Conservation (phyloP, 2,329 filamentous ascomycete species). For the Aspergillus chevalieri region DNA sequence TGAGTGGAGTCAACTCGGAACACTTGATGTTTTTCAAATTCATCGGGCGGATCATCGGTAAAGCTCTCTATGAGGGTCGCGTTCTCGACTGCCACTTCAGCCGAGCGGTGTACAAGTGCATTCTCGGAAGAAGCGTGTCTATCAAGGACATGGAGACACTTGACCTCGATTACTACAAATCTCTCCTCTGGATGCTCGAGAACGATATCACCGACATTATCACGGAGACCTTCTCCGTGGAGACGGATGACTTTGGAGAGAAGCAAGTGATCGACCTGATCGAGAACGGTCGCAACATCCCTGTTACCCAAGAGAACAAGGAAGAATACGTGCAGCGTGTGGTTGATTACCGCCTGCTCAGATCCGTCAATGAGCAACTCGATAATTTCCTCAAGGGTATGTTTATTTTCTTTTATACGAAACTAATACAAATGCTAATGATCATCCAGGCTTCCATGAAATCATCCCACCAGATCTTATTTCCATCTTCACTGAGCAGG, state of each 20-base stretch:
- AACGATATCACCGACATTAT: constrained; percentile 99
- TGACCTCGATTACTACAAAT: constrained; percentile 98
- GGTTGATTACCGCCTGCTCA: constrained; percentile 86
- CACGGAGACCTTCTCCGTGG: constrained; percentile 89
- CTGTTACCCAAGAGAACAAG: constrained; percentile 97
- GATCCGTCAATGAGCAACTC: constrained; percentile 89
- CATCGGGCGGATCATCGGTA: constrained; percentile 96
- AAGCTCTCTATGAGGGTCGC: constrained; percentile 91
- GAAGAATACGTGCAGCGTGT: constrained; percentile 93
- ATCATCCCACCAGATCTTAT: constrained; percentile 93
- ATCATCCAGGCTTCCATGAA: constrained; percentile 74
- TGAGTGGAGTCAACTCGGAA: constrained; percentile 89
- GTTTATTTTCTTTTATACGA: constrained; percentile 13
- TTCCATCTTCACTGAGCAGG: constrained; percentile 97
- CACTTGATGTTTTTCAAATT: constrained; percentile 99
- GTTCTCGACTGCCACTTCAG: constrained; percentile 98
- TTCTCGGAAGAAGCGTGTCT: constrained; percentile 87
- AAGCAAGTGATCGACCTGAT: constrained; percentile 81
- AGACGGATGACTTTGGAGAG: constrained; percentile 89
- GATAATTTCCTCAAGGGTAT: constrained; percentile 81
- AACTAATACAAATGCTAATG: neutral
- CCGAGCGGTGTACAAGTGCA: constrained; percentile 95
- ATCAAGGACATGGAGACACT: constrained; percentile 99
- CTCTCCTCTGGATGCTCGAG: constrained; percentile 93
- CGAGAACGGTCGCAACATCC: constrained; percentile 79